Percentiles rank a stretch among this genome's conserved stretches.
Conservation (phyloP, 805 yeast genomes). For the Blastobotrys chiropterorum region DNA sequence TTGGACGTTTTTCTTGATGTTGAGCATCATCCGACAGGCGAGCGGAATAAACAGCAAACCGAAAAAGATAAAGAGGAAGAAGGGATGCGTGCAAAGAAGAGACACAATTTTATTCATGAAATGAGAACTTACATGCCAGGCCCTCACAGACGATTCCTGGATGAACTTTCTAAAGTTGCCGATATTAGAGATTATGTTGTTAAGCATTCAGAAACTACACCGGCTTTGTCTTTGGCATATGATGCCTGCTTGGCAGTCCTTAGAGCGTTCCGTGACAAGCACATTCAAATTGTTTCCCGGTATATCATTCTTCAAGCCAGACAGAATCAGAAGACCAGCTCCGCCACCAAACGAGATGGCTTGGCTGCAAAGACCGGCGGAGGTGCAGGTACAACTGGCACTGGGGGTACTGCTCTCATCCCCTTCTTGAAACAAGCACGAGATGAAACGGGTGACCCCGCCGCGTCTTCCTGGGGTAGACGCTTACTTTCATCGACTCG, state of each 20-base stretch:
- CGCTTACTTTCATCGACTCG: constrained; percentile 35
- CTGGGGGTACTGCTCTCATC: constrained; percentile 89
- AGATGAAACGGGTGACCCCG: constrained; percentile 91
- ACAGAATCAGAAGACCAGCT: constrained; percentile 40
- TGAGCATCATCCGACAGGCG: constrained; percentile 74
- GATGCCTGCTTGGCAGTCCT: constrained; percentile 89
- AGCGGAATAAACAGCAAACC: constrained; percentile 30
- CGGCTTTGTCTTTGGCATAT: constrained; percentile 63
- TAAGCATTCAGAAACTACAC: constrained; percentile 32
- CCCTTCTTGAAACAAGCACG: constrained; percentile 93
- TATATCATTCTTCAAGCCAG: constrained; percentile 78
- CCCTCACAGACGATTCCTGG: constrained; percentile 69
- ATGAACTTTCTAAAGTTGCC: constrained; percentile 50
- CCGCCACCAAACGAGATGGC: constrained; percentile 50
- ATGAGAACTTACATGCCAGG: constrained; percentile 92
- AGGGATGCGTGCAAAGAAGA: constrained; percentile 19
- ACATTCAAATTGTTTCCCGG: constrained; percentile 85
- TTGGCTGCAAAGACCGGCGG: constrained; percentile 21
- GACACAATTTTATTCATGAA: constrained; percentile 60
- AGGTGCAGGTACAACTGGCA: constrained; percentile 50
- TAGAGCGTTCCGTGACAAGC: constrained; percentile 84
- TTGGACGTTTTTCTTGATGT: constrained; percentile 72
- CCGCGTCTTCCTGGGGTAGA: constrained; percentile 90
- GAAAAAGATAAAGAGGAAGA: constrained; percentile 10
- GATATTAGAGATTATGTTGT: constrained; percentile 61